Conservation (phyloP, 2,329 filamentous ascomycete species). For the Diplodia scrobiculata region DNA sequence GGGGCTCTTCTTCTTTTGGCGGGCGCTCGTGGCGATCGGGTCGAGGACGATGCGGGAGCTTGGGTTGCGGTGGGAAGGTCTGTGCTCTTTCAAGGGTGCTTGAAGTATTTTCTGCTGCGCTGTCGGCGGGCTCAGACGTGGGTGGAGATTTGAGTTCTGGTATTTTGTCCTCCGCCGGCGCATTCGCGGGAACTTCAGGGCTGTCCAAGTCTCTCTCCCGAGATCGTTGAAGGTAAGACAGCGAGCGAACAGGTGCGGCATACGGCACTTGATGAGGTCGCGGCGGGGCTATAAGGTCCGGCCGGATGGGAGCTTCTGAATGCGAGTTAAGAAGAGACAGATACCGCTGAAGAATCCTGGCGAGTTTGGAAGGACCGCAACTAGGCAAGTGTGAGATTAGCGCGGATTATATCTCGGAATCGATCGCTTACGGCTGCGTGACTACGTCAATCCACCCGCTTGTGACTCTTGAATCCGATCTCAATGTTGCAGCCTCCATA, state of each 20-base stretch:
- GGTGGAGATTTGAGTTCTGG: not conserved
- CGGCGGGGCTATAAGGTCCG: not conserved
- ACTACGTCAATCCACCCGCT: slow-evolving; percentile 42
- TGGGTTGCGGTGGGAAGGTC: no score
- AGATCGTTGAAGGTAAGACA: not conserved
- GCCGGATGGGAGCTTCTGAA: not conserved
- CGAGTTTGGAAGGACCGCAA: slow-evolving; percentile 44
- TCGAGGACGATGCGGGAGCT: not conserved
- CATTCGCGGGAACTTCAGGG: not conserved
- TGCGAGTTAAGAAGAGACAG: not conserved
- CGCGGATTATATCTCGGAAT: no score
- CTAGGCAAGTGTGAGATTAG: not conserved
- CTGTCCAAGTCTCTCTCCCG: not conserved
- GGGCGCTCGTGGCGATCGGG: not conserved
- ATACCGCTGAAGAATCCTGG: slow-evolving; percentile 36
- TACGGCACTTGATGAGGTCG: not conserved
- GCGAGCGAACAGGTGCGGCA: not conserved
- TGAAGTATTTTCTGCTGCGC: no score
- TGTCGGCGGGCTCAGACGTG: not conserved
- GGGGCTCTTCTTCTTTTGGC: not conserved
- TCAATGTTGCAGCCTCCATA: slow-evolving; percentile 2
- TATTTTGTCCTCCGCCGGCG: not conserved
- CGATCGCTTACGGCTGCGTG: slow-evolving; percentile 36
- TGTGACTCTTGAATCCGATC: not conserved
- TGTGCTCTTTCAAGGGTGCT: no score